These are phyloP conservation scores for Lobosporangium transversale DNA, from an alignment of 192 early-diverging fungal genomes.

Conservation along the genomic window DNA sequence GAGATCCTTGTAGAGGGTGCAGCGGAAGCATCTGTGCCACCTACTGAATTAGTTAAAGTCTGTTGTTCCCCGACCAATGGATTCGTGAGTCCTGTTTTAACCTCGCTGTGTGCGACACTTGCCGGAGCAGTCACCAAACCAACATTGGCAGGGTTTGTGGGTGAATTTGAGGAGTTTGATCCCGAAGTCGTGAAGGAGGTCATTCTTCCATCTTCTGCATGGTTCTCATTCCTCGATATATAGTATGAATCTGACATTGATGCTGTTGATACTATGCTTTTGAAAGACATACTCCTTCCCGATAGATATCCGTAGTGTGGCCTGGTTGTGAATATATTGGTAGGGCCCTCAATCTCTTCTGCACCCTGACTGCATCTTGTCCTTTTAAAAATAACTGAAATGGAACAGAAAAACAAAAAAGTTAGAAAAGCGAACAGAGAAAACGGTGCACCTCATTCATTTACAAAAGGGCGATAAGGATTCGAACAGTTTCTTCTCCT, in stretches of 20 bases:
- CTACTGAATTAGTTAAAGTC: too few species aligned
- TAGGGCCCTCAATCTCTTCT: not conserved
- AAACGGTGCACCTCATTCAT: too few species aligned
- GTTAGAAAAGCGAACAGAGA: too few species aligned
- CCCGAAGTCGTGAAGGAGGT: not conserved
- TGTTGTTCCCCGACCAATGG: slow-evolving; percentile 10
- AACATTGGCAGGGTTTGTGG: not conserved
- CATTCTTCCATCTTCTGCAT: not conserved
- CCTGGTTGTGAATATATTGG: too few species aligned
- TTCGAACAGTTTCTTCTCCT: not conserved
- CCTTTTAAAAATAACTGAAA: not conserved
- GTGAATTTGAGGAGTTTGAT: not conserved
- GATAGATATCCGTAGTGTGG: too few species aligned
- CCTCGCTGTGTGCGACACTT: not conserved
- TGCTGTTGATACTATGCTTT: not conserved
- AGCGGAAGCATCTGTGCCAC: not conserved
- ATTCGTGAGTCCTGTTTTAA: slow-evolving; percentile 5
- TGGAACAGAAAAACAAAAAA: not conserved
- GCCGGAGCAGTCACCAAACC: not conserved
- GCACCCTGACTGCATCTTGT: not conserved
- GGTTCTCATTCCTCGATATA: slow-evolving; percentile 6
- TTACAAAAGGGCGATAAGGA: not conserved
- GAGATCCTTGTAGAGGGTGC: too few species aligned
- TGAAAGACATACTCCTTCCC: too few species aligned
- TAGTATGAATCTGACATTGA: not conserved